phyloP scores from a whole-genome alignment of 2,329 filamentous ascomycete genomes.

The Epichloe coenophiala region DNA sequence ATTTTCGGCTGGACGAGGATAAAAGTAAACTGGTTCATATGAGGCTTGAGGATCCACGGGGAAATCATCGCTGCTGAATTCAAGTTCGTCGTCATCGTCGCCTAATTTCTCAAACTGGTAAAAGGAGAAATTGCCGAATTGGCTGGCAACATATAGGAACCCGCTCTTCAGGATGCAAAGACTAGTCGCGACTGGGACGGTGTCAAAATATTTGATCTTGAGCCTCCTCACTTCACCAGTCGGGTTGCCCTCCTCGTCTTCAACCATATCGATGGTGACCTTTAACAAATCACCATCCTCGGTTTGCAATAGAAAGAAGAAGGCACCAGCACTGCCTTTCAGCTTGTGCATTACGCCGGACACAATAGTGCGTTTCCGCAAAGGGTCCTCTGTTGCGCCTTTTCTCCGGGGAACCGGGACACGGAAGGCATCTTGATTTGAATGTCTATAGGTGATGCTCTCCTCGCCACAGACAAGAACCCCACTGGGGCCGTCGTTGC shows the following conservation, averaged over 20 bases:
- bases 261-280: conserved; percentile 79
- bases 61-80: conserved; percentile 75
- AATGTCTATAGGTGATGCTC: conserved; percentile 92
- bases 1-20: conserved; percentile 66
- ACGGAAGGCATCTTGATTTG: conserved; percentile 79
- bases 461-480: conserved; percentile 92
- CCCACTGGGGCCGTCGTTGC: conserved; percentile 84
- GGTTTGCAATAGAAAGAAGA: conserved; percentile 92
- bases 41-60: conserved; percentile 60
- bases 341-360: conserved; percentile 96
- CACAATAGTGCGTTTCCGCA: conserved; percentile 75
- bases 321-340: conserved; percentile 66
- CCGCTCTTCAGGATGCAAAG: conserved; percentile 91
- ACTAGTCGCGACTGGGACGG: conserved; percentile 74
- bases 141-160: conserved; percentile 83
- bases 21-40: conserved; percentile 74
- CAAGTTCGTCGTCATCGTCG: conserved; percentile 81
- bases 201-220: conserved; percentile 97
- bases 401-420: conserved; percentile 78
- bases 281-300: conserved; percentile 99
- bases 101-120: conserved; percentile 97
- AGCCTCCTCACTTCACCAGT: conserved; percentile 72
- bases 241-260: conserved; percentile 63
- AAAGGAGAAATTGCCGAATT: conserved; percentile 85
- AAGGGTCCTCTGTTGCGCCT: conserved; percentile 82